phyloP scores from a whole-genome alignment of 2,329 filamentous ascomycete genomes.

The Aureobasidium lini region DNA sequence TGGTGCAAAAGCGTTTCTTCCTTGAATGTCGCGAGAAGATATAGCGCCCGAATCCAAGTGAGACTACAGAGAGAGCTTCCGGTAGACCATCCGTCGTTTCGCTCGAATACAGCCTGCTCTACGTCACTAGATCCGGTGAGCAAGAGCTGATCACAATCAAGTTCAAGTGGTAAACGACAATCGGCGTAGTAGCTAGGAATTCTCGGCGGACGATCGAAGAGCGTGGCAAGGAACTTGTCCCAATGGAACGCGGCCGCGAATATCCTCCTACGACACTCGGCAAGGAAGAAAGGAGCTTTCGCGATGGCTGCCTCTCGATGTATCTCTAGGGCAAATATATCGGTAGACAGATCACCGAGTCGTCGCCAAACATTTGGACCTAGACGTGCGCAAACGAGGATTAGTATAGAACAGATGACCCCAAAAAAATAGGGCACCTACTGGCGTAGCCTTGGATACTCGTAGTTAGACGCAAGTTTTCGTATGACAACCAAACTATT shows the following conservation, averaged over 20 bases:
- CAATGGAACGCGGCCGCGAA: slow-evolving; percentile 15
- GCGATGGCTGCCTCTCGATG: slow-evolving; percentile 19
- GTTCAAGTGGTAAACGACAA: slow-evolving; percentile 15
- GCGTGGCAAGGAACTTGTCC: slow-evolving; percentile 19
- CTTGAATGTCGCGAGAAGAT: not conserved
- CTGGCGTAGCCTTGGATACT: not conserved
- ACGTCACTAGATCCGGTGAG: not conserved
- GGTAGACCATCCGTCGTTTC: slow-evolving; percentile 10
- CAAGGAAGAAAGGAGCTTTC: slow-evolving; percentile 18
- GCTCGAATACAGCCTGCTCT: not conserved
- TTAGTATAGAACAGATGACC: no score
- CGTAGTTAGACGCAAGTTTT: not conserved
- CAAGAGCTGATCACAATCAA: slow-evolving; percentile 14
- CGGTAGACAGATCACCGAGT: slow-evolving; percentile 56
- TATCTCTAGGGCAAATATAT: slow-evolving; percentile 49
- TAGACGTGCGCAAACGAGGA: not conserved
- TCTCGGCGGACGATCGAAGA: slow-evolving; percentile 19
- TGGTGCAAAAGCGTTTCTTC: slow-evolving; percentile 1
- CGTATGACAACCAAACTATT: slow-evolving; percentile 15
- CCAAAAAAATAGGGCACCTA: not conserved
- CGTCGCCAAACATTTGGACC: slow-evolving; percentile 15
- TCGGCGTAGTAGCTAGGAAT: slow-evolving; percentile 14
- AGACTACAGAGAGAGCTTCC: not conserved
- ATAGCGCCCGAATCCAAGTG: slow-evolving; percentile 1
- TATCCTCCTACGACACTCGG: slow-evolving; percentile 13